Evolutionary conservation across 202 grass and related monocot species (phyloP).

Genomic region (Bolboschoenoplectus hybrid): DNA sequence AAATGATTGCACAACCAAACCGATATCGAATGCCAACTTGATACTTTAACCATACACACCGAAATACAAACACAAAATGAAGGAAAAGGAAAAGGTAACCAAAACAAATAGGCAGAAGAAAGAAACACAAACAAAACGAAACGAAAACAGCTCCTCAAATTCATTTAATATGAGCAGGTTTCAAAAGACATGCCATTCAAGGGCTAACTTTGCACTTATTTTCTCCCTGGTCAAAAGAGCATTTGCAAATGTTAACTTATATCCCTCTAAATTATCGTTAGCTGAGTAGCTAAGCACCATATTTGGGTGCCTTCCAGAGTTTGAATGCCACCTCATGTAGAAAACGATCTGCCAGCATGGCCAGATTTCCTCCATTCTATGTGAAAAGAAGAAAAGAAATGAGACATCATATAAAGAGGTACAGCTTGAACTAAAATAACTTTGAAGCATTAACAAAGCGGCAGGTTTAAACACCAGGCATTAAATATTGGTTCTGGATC

Average conservation of each 20-base stretch:
- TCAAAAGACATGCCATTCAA: background rate
- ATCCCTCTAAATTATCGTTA: background rate
- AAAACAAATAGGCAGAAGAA: background rate
- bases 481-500: background rate
- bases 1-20: background rate
- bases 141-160: background rate
- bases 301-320: conserved; percentile 93
- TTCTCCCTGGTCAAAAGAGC: background rate
- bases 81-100: background rate
- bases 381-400: conserved; percentile 7
- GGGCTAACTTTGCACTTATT: conserved; percentile 14
- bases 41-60: background rate
- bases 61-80: too few relatives aligned
- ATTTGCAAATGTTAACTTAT: background rate
- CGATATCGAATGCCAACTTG: background rate
- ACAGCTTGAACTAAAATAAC: background rate
- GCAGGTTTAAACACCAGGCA: background rate
- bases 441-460: background rate
- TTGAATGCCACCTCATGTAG: conserved; percentile 94
- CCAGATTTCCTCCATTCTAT: conserved; percentile 64
- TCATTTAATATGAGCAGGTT: background rate
- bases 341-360: conserved; percentile 81
- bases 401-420: conserved; percentile 1
- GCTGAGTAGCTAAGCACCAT: conserved; percentile 59
- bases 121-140: background rate